Evolutionary conservation across 2,329 filamentous ascomycete genomes (phyloP), one percentile per base, ranked within the genome.

Genomic region (Penicillium sp.): DNA sequence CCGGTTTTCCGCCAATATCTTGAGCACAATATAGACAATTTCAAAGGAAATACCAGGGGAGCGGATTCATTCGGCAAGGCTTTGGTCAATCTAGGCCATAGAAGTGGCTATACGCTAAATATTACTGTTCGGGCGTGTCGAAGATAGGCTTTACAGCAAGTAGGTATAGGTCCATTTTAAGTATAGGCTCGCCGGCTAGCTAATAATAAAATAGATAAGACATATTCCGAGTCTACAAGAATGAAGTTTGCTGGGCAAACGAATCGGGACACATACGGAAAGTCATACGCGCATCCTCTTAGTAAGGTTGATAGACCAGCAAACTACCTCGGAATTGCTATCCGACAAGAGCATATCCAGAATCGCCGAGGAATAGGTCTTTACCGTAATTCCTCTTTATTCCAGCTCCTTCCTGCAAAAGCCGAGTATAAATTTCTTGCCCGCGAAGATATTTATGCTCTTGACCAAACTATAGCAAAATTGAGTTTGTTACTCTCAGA

Each of bases 291-390:
- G 6, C 38, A 63, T 45, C 57, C 54, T 39, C 25, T 65, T 17
- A 61, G 49, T 45, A 31, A 65, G 57, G 53, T 65, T 45, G 27
- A 65, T 60, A 21, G 58, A 17, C 63, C 36, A 19, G 59, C 47
- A 31, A 58, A 39, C 23, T 65, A 61, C 36, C 53, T 66, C 21
- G 47, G 59, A 48, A 60, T 66, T 51, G 17, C 49, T 15, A 48
- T 39, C 44, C 35, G 53, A 21, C 2, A 62, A 47, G 47, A 59
- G 29, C 44, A 65, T 60, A 66, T 65, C 47, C 6, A 65, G 53
- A 66, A 65, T 51, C 42, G 33, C 29, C 52, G 53, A 12, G 60
- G 57, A 27, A 66, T 66, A 33, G 58, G 53, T 36, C 59, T 63
- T 27, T 33, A 66, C 51, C 35, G 42, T 6, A 49, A 60, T 52